Evolutionary conservation across 2,329 filamentous ascomycete species (phyloP).

Genomic region (Trematosphaeria pertusa): DNA sequence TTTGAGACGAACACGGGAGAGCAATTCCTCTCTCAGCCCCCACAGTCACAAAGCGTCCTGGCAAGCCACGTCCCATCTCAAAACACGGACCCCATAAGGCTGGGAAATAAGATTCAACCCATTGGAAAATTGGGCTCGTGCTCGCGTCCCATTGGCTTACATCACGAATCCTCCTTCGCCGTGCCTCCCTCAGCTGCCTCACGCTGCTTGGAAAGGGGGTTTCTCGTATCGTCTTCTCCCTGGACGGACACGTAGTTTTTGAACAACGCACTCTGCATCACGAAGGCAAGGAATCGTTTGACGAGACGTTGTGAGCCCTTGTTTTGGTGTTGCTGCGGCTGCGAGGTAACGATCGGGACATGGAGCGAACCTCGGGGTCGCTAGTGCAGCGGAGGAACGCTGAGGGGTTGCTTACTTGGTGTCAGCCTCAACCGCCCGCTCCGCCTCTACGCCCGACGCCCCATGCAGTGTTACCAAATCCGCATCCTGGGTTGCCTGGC

Average conservation of each 20-base stretch:
- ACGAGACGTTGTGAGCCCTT: no score
- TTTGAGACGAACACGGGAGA: no score
- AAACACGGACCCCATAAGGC: slow-evolving; percentile 8
- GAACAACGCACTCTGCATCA: no score
- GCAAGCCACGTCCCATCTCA: neutral
- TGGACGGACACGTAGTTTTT: no score
- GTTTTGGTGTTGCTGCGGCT: no score
- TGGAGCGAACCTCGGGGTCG: no score
- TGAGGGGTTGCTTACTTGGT: neutral
- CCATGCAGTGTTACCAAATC: neutral
- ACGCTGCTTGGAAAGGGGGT: no score
- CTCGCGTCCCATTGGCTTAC: slow-evolving; percentile 5
- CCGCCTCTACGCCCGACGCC: neutral
- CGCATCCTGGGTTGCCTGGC: neutral
- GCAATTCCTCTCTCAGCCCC: slow-evolving; percentile 9
- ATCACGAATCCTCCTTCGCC: neutral
- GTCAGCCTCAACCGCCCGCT: neutral
- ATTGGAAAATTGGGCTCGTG: slow-evolving; percentile 2
- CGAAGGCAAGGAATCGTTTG: no score
- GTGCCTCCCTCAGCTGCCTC: slow-evolving; percentile 9
- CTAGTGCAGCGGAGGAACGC: no score
- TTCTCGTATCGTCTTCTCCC: no score
- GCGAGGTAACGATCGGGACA: no score
- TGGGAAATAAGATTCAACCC: slow-evolving; percentile 14
- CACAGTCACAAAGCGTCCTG: slow-evolving; percentile 2